Percentiles rank a stretch among this genome's conserved stretches.
phyloP scores from a whole-genome alignment of 139 green algal species.

The Klebsormidium nitens region DNA sequence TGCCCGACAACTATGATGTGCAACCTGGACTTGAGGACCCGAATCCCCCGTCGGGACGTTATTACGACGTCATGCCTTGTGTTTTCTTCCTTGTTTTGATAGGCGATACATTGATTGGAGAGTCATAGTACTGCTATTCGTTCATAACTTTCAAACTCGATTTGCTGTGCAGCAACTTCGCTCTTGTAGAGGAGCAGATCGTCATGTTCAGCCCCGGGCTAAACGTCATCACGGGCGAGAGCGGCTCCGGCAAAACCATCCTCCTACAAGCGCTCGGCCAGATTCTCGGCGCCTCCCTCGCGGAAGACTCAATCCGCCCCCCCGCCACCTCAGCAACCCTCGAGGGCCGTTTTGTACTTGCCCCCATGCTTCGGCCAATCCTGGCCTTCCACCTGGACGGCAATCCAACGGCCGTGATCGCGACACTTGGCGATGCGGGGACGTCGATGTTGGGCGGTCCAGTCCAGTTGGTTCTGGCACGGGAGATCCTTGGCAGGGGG shows the following conservation, averaged over 20 bases:
- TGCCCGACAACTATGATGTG: too few species aligned
- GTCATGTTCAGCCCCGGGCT: conserved; percentile 66
- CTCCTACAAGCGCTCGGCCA: conserved; percentile 55
- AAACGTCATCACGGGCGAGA: conserved; percentile 81
- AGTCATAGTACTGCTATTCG: too few species aligned
- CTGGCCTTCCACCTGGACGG: conserved; percentile 40
- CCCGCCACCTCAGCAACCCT: conserved; percentile 56
- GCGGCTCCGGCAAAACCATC: conserved; percentile 79
- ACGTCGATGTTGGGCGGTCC: not conserved
- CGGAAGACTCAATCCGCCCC: conserved; percentile 56
- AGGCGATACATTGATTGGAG: too few species aligned
- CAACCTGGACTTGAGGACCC: too few species aligned
- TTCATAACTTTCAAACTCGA: too few species aligned
- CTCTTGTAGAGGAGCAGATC: conserved; percentile 58
- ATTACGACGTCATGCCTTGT: too few species aligned
- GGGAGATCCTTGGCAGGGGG: conserved; percentile 5
- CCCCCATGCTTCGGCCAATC: not conserved
- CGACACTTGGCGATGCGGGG: not conserved
- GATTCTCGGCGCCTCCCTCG: conserved; percentile 59
- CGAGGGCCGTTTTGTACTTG: conserved; percentile 52
- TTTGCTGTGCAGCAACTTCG: conserved; percentile 68
- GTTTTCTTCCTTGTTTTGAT: too few species aligned
- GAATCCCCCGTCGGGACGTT: too few species aligned
- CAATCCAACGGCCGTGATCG: not conserved
- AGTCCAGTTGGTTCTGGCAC: conserved; percentile 8